Base-by-base conservation (phyloP, 768 basidiomycete species). In the Serendipita sp. region DNA sequence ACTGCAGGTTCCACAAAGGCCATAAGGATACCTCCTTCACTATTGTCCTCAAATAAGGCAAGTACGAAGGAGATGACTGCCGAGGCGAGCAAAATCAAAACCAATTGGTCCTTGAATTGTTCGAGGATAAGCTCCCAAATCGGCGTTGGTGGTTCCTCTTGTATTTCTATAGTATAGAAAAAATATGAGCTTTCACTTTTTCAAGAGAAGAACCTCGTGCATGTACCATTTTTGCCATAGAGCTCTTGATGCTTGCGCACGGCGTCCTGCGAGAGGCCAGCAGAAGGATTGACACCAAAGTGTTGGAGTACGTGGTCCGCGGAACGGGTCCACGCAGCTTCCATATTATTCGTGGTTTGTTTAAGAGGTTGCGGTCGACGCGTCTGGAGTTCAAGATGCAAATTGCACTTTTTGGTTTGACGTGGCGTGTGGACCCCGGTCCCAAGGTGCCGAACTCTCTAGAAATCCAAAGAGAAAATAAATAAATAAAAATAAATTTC, bases 51-150 rank as follows among this genome's bases (percentile, higher is more conserved):
- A 64, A 98, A 77, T 36, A 95, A 74, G 5, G 95, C 95, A 44
- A 99, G 79, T 13, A 94, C 78, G 74, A 99, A 94, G 8, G 95
- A 98, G 68, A 98, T 80, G 50, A 89, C 85, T 11, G 95, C 95
- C 1, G 93, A 96, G 2, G 81, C 93, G 52, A 99, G 86, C 37
- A 99, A 82, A 71, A 99, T 98, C 67, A 99, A 85, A 45, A 99
- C 95, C 33, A 99, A 83, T 74, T 96, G 92, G 76, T 99, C 95
- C 78, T 98, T 88, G 80, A 99, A 99, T 75, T 99, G 95, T 69
- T 96, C 93, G n/a, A 99, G 80, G 66, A 99, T 87, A 66, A 98
- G 84, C 71, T 91, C 81, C 91, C 92, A 93, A 36, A 98, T 72
- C 2, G 94, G 90, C 3, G 95, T 96, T 2, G 90, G 76, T 0